These are phyloP conservation scores for Melaleuca quinquenervia DNA, from an alignment of 345 rosid genomes.

Conservation along the genomic window DNA sequence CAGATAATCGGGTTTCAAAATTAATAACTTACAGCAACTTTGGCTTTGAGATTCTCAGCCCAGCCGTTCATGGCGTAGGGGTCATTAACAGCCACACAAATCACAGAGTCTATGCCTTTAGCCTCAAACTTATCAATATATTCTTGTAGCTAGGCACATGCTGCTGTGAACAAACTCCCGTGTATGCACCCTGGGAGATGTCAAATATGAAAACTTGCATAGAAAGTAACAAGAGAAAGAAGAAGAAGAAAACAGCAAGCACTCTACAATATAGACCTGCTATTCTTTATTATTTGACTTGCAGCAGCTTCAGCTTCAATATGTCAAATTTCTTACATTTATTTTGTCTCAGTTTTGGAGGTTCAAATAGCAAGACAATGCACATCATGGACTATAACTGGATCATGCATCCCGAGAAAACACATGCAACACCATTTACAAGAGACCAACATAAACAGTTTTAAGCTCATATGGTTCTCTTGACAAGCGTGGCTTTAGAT, in stretches of 20 bases:
- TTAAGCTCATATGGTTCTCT: not conserved
- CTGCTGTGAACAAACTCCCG: conserved; percentile 86
- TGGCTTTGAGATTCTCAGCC: conserved; percentile 70
- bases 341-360: not conserved
- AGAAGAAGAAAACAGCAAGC: not conserved
- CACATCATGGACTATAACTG: not conserved
- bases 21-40: conserved; percentile 53
- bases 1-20: not conserved
- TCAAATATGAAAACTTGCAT: not conserved
- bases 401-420: not conserved
- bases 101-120: conserved; percentile 77
- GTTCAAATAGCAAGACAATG: not conserved
- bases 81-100: conserved; percentile 84
- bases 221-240: not conserved
- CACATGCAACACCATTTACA: not conserved
- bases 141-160: conserved; percentile 93
- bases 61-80: conserved; percentile 68
- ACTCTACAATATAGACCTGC: not conserved
- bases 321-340: conserved; percentile 38
- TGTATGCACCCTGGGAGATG: conserved; percentile 59
- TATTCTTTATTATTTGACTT: not conserved
- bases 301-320: not conserved
- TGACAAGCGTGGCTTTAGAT: not conserved
- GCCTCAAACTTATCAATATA: conserved; percentile 69
- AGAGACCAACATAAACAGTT: not conserved